Evolutionary conservation across 345 rosid species (phyloP).

Genomic region (Linum trigynum): DNA sequence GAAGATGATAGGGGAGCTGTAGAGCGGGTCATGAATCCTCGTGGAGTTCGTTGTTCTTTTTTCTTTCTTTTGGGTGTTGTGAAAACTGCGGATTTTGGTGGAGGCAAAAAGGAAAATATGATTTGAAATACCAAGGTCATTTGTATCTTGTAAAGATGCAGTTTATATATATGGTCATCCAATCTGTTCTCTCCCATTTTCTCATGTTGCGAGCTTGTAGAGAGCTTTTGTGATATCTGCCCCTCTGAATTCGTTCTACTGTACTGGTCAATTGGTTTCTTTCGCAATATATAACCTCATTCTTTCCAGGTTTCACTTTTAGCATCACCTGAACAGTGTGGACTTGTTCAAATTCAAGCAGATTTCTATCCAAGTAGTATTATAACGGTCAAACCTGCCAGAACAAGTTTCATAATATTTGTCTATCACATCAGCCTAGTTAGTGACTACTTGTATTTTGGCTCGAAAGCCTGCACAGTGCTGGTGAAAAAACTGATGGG

Average conservation of each 20-base stretch:
- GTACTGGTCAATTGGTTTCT: constrained; percentile 25
- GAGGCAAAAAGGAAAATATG: constrained; percentile 16
- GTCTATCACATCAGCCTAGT: too few relatives aligned
- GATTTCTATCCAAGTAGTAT: too few relatives aligned
- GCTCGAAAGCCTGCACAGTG: too few relatives aligned
- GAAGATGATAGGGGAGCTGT: constrained; percentile 34
- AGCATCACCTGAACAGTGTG: neutral
- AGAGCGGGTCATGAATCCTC: constrained; percentile 30
- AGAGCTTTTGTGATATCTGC: constrained; percentile 26
- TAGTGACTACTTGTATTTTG: too few relatives aligned
- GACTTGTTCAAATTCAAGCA: too few relatives aligned
- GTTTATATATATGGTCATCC: constrained; percentile 32
- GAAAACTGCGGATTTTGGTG: constrained; percentile 31
- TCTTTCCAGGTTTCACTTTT: neutral
- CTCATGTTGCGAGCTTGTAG: constrained; percentile 17
- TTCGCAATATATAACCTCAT: constrained; percentile 13
- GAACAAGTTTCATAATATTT: too few relatives aligned
- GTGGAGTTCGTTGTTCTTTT: constrained; percentile 27
- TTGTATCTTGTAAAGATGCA: constrained; percentile 14
- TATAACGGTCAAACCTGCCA: too few relatives aligned
- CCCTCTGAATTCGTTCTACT: constrained; percentile 10
- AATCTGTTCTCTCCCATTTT: constrained; percentile 15
- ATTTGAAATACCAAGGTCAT: too few relatives aligned
- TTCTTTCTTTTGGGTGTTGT: constrained; percentile 28
- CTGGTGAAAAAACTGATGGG: too few relatives aligned